Conservation (phyloP, 345 rosid genomes). For the Lepidium aucheri region DNA sequence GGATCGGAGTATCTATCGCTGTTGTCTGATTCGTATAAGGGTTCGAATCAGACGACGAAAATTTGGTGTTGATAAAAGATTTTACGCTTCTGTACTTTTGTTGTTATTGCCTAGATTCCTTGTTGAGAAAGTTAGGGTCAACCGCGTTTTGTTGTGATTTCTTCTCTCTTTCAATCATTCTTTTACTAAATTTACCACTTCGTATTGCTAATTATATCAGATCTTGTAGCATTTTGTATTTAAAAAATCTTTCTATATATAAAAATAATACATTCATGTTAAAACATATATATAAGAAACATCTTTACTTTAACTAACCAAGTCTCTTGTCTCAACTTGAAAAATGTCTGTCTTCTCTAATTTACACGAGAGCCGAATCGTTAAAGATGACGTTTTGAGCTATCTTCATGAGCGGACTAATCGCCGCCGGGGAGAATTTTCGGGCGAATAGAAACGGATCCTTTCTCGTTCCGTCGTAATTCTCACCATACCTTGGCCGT, state of each 20-base stretch:
- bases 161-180: conserved; percentile 12
- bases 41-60: conserved; percentile 21
- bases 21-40: conserved; percentile 22
- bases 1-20: neutral
- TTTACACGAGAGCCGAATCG: conserved; percentile 24
- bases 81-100: conserved; percentile 4
- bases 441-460: conserved; percentile 59
- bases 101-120: conserved; percentile 19
- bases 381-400: conserved; percentile 40
- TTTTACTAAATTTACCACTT: conserved; percentile 7
- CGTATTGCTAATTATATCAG: conserved; percentile 13
- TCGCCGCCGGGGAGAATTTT: conserved; percentile 41
- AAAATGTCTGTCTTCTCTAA: too few relatives aligned
- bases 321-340: neutral
- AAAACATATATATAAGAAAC: neutral
- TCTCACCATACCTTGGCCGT: conserved; percentile 41
- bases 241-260: neutral
- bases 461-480: conserved; percentile 11
- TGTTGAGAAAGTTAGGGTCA: conserved; percentile 25
- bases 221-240: neutral
- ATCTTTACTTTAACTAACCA: neutral
- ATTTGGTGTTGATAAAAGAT: neutral
- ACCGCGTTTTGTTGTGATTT: conserved; percentile 24
- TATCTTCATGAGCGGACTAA: conserved; percentile 32
- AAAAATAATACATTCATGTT: neutral